Evolutionary conservation across 2,329 filamentous ascomycete species (phyloP).

Genomic region (Fonsecaea pedrosoi): DNA sequence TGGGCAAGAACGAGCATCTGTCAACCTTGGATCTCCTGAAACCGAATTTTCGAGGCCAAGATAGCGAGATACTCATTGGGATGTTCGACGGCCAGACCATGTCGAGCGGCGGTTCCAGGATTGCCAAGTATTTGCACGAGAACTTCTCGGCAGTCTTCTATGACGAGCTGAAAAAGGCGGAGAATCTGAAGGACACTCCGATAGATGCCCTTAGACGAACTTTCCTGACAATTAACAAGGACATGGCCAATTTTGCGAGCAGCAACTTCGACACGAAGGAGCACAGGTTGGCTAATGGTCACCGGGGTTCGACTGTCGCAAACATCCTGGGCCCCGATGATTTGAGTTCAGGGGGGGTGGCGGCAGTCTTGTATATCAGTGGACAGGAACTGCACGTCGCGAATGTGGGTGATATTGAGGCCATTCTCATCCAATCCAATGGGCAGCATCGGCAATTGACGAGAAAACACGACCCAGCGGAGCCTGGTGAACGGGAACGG

Average conservation of each 20-base stretch:
- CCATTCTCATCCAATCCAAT: constrained; percentile 91
- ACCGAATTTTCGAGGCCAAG: constrained; percentile 85
- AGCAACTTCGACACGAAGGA: constrained; percentile 71
- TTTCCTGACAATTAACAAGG: constrained; percentile 91
- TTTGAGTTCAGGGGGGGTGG: constrained; percentile 85
- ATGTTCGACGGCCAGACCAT: constrained; percentile 94
- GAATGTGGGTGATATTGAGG: constrained; percentile 94
- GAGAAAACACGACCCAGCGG: constrained; percentile 89
- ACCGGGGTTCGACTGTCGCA: constrained; percentile 73
- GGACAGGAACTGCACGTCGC: constrained; percentile 91
- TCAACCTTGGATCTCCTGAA: constrained; percentile 96
- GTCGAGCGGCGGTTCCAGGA: constrained; percentile 87
- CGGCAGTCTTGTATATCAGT: constrained; percentile 87
- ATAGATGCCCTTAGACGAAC: constrained; percentile 83
- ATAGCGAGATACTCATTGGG: constrained; percentile 89
- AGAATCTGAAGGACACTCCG: constrained; percentile 72
- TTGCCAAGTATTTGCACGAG: constrained; percentile 95
- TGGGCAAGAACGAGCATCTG: constrained; percentile 91
- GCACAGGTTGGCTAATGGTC: constrained; percentile 58
- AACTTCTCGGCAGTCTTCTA: constrained; percentile 88
- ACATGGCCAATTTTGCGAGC: constrained; percentile 81
- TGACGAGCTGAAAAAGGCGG: constrained; percentile 78
- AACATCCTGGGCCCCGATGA: constrained; percentile 88
- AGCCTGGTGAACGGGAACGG: constrained; percentile 79
- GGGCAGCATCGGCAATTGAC: constrained; percentile 84